Evolutionary conservation across 2,329 filamentous ascomycete genomes (phyloP), one percentile per base, ranked within the genome.

Genomic region (Lasiodiplodia hormozganensis): DNA sequence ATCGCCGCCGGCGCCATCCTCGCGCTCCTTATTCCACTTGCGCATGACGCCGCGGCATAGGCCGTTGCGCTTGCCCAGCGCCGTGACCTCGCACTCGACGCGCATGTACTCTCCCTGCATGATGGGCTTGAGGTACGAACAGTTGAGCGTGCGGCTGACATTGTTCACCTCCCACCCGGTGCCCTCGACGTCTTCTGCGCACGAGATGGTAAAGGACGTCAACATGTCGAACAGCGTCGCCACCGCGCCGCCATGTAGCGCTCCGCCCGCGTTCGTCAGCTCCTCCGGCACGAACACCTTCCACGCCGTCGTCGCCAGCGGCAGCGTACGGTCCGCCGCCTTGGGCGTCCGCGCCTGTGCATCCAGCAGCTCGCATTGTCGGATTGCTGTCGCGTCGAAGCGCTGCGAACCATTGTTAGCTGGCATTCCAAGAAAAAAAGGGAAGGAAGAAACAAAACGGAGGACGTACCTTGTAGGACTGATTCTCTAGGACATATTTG

Each of bases 221-320:
- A 82, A 81, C 76, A 88, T 84, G 72, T 89, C 87, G 69, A 86
- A 86, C 53, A 87, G 84, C 5, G 85, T 76, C 0, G 84, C 82
- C 2, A 85, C 84, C 2, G 84, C 85, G 7, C 85, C 85, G 23
- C 86, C 86, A 72, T 88, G 86, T 70, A 88, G 79, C 38, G 82
- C 84, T 1, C 80, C 80, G 38, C 79, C 78, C 54, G 80, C 73
- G 73, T 87, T 87, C 70, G 81, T 80, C 65, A 86, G 82, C 57
- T 76, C 74, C 12, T 73, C 72, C 11, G 82, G 78, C 18, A 86
- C 82, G 3, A 72, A 76, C 69, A 87, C 79, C 25, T 78, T 79
- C 72, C 82, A 86, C 4, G 80, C 78, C 2, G 77, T 78, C 0
- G 77, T 79, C 11, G 80, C 76, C 16, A 77, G 62, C 62, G 79